Conservation (phyloP, 208 protist genomes). For the Wallacemonas rigidus region DNA sequence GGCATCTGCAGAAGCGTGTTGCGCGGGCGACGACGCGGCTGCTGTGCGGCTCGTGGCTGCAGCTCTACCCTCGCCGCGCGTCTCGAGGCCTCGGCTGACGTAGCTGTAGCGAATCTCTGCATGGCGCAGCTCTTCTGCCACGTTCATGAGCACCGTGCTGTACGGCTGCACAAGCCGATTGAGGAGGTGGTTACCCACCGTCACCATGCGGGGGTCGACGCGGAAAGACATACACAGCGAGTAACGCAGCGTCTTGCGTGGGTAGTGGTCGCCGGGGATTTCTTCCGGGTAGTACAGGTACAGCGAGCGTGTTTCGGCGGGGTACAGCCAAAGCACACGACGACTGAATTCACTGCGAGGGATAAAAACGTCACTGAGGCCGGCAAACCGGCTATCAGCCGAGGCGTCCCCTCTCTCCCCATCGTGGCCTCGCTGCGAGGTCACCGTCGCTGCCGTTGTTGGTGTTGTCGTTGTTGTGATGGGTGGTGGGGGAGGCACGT, state of each 20-base stretch:
- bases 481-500: background rate
- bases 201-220: slow-evolving; percentile 53
- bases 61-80: slow-evolving; percentile 23
- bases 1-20: background rate
- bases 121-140: slow-evolving; percentile 76
- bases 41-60: slow-evolving; percentile 29
- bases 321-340: slow-evolving; percentile 69
- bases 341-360: slow-evolving; percentile 80
- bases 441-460: background rate
- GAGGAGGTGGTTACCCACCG: slow-evolving; percentile 48
- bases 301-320: slow-evolving; percentile 65
- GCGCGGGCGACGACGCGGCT: background rate
- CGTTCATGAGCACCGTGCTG: slow-evolving; percentile 69
- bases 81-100: slow-evolving; percentile 58
- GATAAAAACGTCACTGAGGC: slow-evolving; percentile 80
- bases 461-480: slow-evolving; percentile 3
- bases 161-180: slow-evolving; percentile 68
- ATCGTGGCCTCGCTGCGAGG: no score
- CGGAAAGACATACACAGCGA: slow-evolving; percentile 79
- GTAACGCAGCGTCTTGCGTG: slow-evolving; percentile 83
- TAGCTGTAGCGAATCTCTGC: slow-evolving; percentile 77
- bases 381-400: slow-evolving; percentile 26
- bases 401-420: background rate
- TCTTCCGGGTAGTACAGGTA: slow-evolving; percentile 86
- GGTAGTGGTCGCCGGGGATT: slow-evolving; percentile 80